Conservation (phyloP, 441 rosid genomes). For the Melastoma candidum region DNA sequence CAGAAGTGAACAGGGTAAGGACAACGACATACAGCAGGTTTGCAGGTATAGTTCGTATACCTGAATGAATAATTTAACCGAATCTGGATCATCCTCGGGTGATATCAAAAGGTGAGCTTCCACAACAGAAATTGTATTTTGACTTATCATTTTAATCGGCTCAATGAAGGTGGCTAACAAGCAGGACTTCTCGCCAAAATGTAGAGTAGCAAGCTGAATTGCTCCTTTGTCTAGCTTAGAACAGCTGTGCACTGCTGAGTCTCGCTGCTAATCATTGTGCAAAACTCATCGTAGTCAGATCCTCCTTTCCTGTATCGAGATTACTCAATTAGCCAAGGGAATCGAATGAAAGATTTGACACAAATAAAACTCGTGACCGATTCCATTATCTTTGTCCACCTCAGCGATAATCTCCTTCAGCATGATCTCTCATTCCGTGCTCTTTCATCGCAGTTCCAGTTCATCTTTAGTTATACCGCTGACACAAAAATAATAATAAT, state of each 20-base stretch:
- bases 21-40: no score
- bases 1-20: no score
- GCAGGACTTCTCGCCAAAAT: no score
- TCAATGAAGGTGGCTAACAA: no score
- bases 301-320: slow-evolving; percentile 60
- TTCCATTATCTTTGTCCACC: slow-evolving; percentile 86
- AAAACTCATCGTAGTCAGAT: slow-evolving; percentile 83
- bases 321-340: neutral
- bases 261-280: slow-evolving; percentile 89
- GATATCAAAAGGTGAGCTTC: no score
- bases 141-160: no score
- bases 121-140: no score
- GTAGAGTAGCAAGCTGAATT: no score
- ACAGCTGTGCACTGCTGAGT: slow-evolving; percentile 27
- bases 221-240: neutral
- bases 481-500: slow-evolving; percentile 6
- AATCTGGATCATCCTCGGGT: no score
- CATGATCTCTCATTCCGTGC: slow-evolving; percentile 74
- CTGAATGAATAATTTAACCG: no score
- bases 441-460: slow-evolving; percentile 79
- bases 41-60: no score
- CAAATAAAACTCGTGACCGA: slow-evolving; percentile 11
- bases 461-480: slow-evolving; percentile 75
- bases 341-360: neutral
- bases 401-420: slow-evolving; percentile 67